Percentiles rank a stretch among this genome's conserved stretches.
Evolutionary conservation across 1,284 basidiomycete genomes (phyloP).

Genomic region (Naganishia sp.): DNA sequence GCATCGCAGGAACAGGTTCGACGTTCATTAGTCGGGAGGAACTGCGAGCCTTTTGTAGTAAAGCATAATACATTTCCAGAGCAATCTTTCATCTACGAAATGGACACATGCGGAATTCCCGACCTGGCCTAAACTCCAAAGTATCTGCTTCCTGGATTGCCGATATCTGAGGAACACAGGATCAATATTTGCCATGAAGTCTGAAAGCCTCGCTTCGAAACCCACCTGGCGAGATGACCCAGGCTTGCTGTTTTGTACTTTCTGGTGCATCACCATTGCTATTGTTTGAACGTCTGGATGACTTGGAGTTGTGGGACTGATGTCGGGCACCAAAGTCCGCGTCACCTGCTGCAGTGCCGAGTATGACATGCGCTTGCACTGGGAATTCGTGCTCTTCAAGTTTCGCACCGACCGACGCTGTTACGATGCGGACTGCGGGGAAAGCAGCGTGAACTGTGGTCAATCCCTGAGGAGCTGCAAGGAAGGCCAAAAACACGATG

Average conservation of each 20-base stretch:
- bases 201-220: no score
- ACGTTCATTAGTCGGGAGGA: neutral
- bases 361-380: slow-evolving; percentile 33
- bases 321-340: slow-evolving; percentile 44
- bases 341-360: slow-evolving; percentile 48
- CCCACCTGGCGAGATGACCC: slow-evolving; percentile 30
- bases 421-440: slow-evolving; percentile 76
- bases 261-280: slow-evolving; percentile 3
- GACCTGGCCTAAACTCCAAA: slow-evolving; percentile 13
- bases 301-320: neutral
- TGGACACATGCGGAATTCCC: no score
- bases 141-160: slow-evolving; percentile 23
- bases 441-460: slow-evolving; percentile 77
- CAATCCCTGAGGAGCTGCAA: slow-evolving; percentile 80
- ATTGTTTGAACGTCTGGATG: slow-evolving; percentile 1
- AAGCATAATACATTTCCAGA: no score
- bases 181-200: neutral
- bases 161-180: slow-evolving; percentile 2
- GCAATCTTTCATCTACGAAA: no score
- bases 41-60: no score
- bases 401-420: slow-evolving; percentile 69
- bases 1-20: no score
- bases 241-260: slow-evolving; percentile 20
- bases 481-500: slow-evolving; percentile 83
- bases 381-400: slow-evolving; percentile 49